Base-by-base conservation (phyloP, 164 flowering plant species). In the Kalanchoe fedtschenkoi region DNA sequence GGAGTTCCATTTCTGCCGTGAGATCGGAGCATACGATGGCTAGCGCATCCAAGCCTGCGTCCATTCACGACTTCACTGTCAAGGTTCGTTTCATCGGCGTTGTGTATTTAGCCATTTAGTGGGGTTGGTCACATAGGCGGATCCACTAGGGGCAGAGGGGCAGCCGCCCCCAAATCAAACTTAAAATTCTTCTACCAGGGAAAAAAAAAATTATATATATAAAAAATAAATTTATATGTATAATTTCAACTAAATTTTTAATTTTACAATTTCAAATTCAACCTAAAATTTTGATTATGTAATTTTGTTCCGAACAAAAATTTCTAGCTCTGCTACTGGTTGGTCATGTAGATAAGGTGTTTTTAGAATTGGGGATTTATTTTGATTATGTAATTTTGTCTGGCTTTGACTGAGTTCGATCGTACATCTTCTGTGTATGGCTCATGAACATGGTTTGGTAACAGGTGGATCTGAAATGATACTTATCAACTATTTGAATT, bases 11-110 rank as follows among this genome's bases (percentile, higher is more conserved):
- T 37, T 11, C 14, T 8, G 13, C 28, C 65, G 37, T 68, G 63
- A 66, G 65, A 39, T 67, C 42, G 5, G 41, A 69, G 44, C 75
- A 62, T 44, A 34, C 76, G 2, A 80, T 80, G 88, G 86, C 84
- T 17, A 67, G 71, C 59, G 74, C 60, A 11, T 78, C 88, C 10
- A 32, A 34, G 13, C 30, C 47, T 2, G 60, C 55, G n/a, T 76
- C 83, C 0, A 53, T 82, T 51, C 72, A 80, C 60, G 79, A 81
- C n/a, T 82, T 84, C 73, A 77, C 81, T 58, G 87, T 84, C 21
- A 82, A 84, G 83, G 89, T 81, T 60, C 54, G 43, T 19, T 41
- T 21, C 14, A 9, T 60, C 22, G 37, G 15, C 5, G 19, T 34
- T 60, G 1, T 13, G 26, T 3, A n/a, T 44, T 2, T 26, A 28